These are phyloP conservation scores for Starmerella ratchasimensis DNA, from an alignment of 805 yeast species.

Conservation along the genomic window DNA sequence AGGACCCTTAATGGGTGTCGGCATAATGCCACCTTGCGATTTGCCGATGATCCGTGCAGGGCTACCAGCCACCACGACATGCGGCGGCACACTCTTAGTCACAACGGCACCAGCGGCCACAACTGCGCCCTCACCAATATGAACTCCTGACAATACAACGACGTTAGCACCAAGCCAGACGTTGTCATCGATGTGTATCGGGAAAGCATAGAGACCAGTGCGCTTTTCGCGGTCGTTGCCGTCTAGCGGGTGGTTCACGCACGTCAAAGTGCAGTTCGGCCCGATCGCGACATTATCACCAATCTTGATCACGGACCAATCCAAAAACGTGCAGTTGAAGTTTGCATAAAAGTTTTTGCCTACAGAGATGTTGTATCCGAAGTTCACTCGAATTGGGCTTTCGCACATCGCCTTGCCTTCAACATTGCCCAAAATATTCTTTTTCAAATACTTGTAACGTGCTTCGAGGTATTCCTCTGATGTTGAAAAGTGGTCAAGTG, in stretches of 20 bases:
- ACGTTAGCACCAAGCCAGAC: conserved; percentile 55
- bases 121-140: conserved; percentile 45
- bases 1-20: conserved; percentile 1
- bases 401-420: conserved; percentile 35
- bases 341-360: conserved; percentile 49
- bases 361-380: conserved; percentile 46
- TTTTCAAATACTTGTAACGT: conserved; percentile 27
- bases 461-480: conserved; percentile 26
- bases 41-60: conserved; percentile 36
- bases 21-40: conserved; percentile 3
- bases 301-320: conserved; percentile 43
- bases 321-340: conserved; percentile 39
- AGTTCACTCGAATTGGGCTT: conserved; percentile 49
- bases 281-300: conserved; percentile 50
- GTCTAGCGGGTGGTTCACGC: conserved; percentile 54
- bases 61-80: conserved; percentile 45
- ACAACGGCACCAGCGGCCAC: conserved; percentile 60
- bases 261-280: conserved; percentile 43
- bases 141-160: conserved; percentile 47
- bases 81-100: conserved; percentile 40
- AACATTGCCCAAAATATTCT: conserved; percentile 36
- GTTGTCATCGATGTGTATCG: conserved; percentile 45
- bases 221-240: conserved; percentile 32
- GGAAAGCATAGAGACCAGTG: conserved; percentile 38
- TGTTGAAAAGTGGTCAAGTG: conserved; percentile 17